Conservation (phyloP, 1,284 basidiomycete genomes). For the Apiotrichum gracile region DNA sequence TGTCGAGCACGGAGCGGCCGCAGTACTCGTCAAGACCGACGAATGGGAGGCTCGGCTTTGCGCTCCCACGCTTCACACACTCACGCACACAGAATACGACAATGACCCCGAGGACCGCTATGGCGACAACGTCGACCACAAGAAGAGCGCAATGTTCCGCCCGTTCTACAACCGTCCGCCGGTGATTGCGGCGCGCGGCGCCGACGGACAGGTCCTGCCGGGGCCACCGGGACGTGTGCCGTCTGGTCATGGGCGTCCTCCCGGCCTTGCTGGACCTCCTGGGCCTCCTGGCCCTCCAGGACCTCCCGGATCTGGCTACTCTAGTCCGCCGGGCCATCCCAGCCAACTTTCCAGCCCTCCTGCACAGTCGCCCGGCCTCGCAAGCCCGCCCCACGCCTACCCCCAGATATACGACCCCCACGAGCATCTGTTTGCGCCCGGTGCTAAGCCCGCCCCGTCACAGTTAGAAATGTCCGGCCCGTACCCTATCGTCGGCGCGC, state of each 20-base stretch:
- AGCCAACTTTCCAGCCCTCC: no score
- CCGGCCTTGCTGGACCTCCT: not conserved
- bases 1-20: no score
- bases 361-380: no score
- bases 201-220: not conserved
- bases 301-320: not conserved
- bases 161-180: slow-evolving; percentile 22
- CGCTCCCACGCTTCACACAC: not conserved
- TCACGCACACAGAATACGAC: slow-evolving; percentile 38
- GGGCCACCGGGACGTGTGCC: not conserved
- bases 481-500: not conserved
- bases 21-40: no score
- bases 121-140: slow-evolving; percentile 20
- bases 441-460: not conserved
- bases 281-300: not conserved
- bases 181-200: not conserved
- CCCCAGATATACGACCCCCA: not conserved
- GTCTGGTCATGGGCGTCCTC: not conserved
- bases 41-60: no score
- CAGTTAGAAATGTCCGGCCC: not conserved
- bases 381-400: no score
- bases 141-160: slow-evolving; percentile 37
- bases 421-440: not conserved
- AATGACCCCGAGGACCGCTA: slow-evolving; percentile 28
- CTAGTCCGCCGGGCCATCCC: not conserved